Conservation (phyloP, 805 yeast genomes). For the Candida lessepsii region DNA sequence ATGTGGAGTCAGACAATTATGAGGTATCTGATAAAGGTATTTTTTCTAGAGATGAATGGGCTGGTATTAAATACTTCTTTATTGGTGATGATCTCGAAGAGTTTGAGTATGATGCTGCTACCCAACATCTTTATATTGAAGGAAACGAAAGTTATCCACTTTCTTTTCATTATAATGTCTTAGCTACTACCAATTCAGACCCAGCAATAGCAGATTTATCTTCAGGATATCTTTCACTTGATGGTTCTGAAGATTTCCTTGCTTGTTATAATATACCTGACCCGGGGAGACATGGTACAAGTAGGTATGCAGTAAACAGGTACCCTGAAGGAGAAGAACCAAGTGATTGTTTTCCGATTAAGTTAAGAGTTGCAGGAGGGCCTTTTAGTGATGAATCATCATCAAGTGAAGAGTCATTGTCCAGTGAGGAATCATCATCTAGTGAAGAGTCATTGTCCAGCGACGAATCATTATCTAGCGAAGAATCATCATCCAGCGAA, state of each 20-base stretch:
- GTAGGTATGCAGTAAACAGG: slow-evolving; percentile 18
- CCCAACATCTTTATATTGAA: not conserved
- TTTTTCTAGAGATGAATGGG: slow-evolving; percentile 41
- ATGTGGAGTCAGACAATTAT: slow-evolving; percentile 23
- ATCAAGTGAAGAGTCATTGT: too few species aligned
- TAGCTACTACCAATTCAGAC: slow-evolving; percentile 10
- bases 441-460: too few species aligned
- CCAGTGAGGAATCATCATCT: too few species aligned
- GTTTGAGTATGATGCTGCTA: slow-evolving; percentile 20
- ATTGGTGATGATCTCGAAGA: slow-evolving; percentile 24
- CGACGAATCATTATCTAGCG: too few species aligned
- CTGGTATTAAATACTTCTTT: slow-evolving; percentile 42
- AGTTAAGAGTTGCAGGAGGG: slow-evolving; percentile 11
- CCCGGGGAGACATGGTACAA: too few species aligned
- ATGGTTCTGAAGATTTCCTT: slow-evolving; percentile 21
- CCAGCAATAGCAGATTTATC: slow-evolving; percentile 9
- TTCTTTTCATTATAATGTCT: slow-evolving; percentile 1
- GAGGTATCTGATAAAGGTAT: slow-evolving; percentile 28
- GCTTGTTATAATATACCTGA: slow-evolving; percentile 29
- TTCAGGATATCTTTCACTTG: slow-evolving; percentile 16
- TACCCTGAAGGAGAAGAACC: not conserved
- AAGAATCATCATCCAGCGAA: too few species aligned
- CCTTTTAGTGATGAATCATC: slow-evolving; percentile 3
- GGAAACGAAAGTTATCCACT: not conserved
- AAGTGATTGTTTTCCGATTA: slow-evolving; percentile 9